Conservation (phyloP, 257 asterid species). For the Nicotiana tomentosiformis region DNA sequence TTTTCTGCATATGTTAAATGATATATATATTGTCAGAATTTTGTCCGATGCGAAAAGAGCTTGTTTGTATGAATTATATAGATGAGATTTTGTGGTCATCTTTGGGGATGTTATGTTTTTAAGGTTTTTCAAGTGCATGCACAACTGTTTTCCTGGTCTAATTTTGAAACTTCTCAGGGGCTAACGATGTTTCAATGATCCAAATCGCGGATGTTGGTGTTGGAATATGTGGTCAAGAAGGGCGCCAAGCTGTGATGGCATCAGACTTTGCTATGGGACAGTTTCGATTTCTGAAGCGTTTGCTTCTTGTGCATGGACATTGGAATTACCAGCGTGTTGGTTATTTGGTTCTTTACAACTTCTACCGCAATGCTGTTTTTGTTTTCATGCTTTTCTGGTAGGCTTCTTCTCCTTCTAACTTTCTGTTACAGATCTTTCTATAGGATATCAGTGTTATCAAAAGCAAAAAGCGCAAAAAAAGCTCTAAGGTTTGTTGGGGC, state of each 20-base stretch:
- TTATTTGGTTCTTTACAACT: slow-evolving; percentile 84
- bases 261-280: slow-evolving; percentile 99
- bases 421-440: background rate
- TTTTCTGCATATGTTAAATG: slow-evolving; percentile 21
- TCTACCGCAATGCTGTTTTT: slow-evolving; percentile 95
- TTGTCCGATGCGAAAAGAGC: background rate
- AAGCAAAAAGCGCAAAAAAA: too few species aligned
- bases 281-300: slow-evolving; percentile 73
- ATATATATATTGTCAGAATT: background rate
- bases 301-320: slow-evolving; percentile 97
- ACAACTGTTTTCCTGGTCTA: background rate
- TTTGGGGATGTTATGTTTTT: slow-evolving; percentile 40
- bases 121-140: slow-evolving; percentile 9
- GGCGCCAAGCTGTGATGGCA: slow-evolving; percentile 99
- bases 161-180: slow-evolving; percentile 54
- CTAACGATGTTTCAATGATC: slow-evolving; percentile 98
- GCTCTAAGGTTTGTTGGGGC: too few species aligned
- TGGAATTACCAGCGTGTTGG: slow-evolving; percentile 97
- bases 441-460: background rate
- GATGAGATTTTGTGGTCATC: background rate
- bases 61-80: background rate
- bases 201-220: slow-evolving; percentile 99
- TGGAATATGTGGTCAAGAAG: slow-evolving; percentile 99
- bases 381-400: slow-evolving; percentile 99
- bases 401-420: slow-evolving; percentile 12